These are phyloP conservation scores for Neonothopanus nambi DNA, from an alignment of 1,284 basidiomycete species.

Conservation along the genomic window DNA sequence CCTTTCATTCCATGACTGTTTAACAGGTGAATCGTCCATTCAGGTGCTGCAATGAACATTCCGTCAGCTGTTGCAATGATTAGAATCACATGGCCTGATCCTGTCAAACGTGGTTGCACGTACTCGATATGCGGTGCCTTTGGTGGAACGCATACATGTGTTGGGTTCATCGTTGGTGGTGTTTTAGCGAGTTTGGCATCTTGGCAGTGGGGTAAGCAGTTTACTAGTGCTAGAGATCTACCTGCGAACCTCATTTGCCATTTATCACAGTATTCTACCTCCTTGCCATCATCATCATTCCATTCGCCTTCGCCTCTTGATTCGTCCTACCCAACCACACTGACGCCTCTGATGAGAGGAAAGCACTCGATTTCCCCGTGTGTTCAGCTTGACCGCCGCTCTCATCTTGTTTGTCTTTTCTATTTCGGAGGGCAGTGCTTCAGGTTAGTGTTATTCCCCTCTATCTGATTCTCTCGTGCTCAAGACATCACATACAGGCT, in stretches of 20 bases:
- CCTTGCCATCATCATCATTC: constrained; percentile 21
- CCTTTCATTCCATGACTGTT: background rate
- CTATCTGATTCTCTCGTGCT: background rate
- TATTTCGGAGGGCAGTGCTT: constrained; percentile 17
- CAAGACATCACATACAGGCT: constrained; percentile 12
- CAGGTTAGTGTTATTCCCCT: constrained; percentile 3
- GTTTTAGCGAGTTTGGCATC: constrained; percentile 17
- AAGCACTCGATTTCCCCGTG: constrained; percentile 19
- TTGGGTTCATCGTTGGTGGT: constrained; percentile 20
- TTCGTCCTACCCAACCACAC: constrained; percentile 19
- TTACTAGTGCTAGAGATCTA: too few relatives aligned
- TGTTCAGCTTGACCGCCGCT: constrained; percentile 17
- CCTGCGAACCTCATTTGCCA: too few relatives aligned
- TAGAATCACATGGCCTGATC: constrained; percentile 16
- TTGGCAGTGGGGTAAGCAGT: constrained; percentile 24
- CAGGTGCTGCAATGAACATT: constrained; percentile 23
- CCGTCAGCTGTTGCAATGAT: constrained; percentile 23
- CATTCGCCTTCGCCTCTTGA: constrained; percentile 18
- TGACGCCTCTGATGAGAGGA: constrained; percentile 2
- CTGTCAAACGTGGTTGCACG: constrained; percentile 18
- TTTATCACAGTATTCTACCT: constrained; percentile 19
- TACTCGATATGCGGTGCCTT: constrained; percentile 19
- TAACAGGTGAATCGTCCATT: background rate
- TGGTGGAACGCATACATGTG: constrained; percentile 20
- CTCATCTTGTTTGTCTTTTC: constrained; percentile 23